These are phyloP conservation scores for Capsella bursapastoris DNA, from an alignment of 345 rosid genomes.

Conservation along the genomic window DNA sequence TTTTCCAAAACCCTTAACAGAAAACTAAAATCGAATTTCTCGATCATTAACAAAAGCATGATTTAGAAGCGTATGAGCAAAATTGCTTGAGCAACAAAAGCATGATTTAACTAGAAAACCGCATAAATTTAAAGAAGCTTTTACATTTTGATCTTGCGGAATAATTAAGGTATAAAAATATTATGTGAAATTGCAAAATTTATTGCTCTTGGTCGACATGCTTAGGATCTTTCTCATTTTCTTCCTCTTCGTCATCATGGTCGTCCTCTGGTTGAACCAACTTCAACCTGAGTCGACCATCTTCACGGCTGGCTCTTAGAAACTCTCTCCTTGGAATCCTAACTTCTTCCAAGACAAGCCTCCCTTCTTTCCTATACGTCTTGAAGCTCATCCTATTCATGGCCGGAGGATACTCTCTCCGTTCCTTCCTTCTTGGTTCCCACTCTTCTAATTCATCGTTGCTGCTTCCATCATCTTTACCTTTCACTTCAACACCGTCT, in stretches of 20 bases:
- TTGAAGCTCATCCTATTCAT: conserved; percentile 82
- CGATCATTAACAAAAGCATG: background rate
- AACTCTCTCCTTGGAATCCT: conserved; percentile 73
- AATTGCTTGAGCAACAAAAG: background rate
- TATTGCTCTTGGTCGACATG: background rate
- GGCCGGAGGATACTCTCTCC: conserved; percentile 74
- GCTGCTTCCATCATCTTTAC: conserved; percentile 3
- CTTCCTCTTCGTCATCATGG: conserved; percentile 47
- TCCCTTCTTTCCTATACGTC: conserved; percentile 75
- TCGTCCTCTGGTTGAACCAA: conserved; percentile 67
- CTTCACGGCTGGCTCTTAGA: conserved; percentile 76
- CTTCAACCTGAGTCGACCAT: conserved; percentile 76
- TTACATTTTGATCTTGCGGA: conserved; percentile 14
- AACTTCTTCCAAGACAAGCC: conserved; percentile 81
- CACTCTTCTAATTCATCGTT: conserved; percentile 42
- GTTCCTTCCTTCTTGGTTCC: conserved; percentile 43
- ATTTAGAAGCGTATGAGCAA: background rate
- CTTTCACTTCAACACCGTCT: conserved; percentile 30
- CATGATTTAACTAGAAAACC: conserved; percentile 16
- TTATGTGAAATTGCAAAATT: background rate
- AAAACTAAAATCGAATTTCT: background rate
- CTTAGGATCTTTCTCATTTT: conserved; percentile 8
- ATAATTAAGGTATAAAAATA: background rate
- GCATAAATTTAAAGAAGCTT: conserved; percentile 2
- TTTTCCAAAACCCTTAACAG: background rate